Base-by-base conservation (phyloP, 306 rosid genomes). In the Senna siamea region DNA sequence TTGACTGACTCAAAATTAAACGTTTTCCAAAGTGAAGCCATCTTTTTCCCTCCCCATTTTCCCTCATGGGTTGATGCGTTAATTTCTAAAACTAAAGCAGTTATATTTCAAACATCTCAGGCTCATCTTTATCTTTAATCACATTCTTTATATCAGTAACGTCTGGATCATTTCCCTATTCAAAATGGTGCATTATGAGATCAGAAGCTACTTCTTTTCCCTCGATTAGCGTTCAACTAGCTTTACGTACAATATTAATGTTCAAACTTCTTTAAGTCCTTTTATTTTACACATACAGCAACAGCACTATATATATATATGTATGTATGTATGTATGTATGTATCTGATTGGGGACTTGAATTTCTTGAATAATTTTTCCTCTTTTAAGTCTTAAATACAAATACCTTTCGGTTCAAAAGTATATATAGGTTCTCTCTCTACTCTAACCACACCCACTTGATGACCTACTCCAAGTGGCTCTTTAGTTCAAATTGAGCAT, bases 1-100 rank as follows among this genome's bases (percentile, higher is more conserved):
- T 93, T 87, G 96, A 93, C 93, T 87, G 86, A 87, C 93, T 80
- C 74, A 76, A 81, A 35, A 60, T 60, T 13, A 35, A 84, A 80
- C 82, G 74, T 85, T 81, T 80, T 80, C 82, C 86, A 81, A 86
- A 83, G 82, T 83, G 79, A 79, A 72, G 34, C 75, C 52, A 69
- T 81, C 88, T 86, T 86, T 87, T 40, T 38, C 69, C 79, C 78
- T 79, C 79, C 88, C 66, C 66, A 38, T 82, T 80, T 89, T 66
- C 65, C 81, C 76, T 86, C 91, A 32, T 34, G 48, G 20, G 12
- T 8, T 20, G 68, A 38, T 38, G 19, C 69, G 18, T 20, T 60
- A 19, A 17, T 60, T 62, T 63, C 51, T 12, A 40, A 40, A 40
- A 18, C 54, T 73, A 84, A 84, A 80, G 82, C 82, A 54, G 44